Evolutionary conservation across 352 stramenopile genomes (phyloP), one percentile per base, ranked within the genome.

Genomic region (Pythium rhizo-oryzae): DNA sequence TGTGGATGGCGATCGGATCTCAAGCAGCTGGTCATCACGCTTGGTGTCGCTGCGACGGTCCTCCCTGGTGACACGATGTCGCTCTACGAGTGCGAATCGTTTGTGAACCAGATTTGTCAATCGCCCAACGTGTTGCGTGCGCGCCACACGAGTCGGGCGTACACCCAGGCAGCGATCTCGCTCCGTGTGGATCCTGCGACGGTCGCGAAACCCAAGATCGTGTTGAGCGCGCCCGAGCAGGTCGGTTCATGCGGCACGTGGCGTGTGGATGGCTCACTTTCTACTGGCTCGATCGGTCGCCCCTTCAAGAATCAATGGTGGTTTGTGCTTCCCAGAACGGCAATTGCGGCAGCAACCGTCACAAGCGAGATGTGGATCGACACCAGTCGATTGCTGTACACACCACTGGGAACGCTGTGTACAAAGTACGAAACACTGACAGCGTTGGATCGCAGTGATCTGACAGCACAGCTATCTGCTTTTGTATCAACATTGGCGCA

Each of bases 211-310:
- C 84, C 84, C 0, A 81, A 52, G 18, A 66, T 80, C 13, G 72
- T 91, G 1, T 23, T 94, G 11, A 79, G 75, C 24, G 62, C 67
- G 11, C 84, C 85, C 0, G 81, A 91, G 8, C 74, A 83, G n/a
- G 75, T 81, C 18, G 80, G 84, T 4, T 86, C 80, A 18, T 94
- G 85, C 54, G 85, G 85, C 0, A n/a, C 39, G 1, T 91, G 84
- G 78, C 61, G 52, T 0, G 61, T 72, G 2, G 85, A 94, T 28
- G 82, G 78, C 3, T 80, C 78, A 0, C 70, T 90, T 4, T 92
- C 85, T 0, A 81, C 71, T 35, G 85, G 85, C 16, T 71, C 70
- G 28, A 81, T 78, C 0, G 83, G 85, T 8, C 82, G 85, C 3
- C 63, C 76, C 8, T 94, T 82, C 35, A 55, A 57, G 19, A 61